These are phyloP conservation scores for Mycena galopus DNA, from an alignment of 768 basidiomycete species.

Conservation along the genomic window DNA sequence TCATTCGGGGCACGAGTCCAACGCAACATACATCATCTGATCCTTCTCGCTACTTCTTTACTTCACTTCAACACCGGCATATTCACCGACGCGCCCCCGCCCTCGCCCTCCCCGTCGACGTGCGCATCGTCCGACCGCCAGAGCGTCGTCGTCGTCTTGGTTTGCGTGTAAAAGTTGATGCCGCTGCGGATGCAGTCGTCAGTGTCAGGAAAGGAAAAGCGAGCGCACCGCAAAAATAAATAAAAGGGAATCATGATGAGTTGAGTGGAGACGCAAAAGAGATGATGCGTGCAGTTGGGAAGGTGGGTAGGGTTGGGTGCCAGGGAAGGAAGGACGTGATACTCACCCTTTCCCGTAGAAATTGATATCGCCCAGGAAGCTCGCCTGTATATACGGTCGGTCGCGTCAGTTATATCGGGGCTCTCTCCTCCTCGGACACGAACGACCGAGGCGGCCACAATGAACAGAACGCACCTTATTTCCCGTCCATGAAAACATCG, in stretches of 20 bases:
- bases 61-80: slow-evolving; percentile 70
- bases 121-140: slow-evolving; percentile 90
- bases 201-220: not conserved
- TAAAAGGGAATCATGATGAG: slow-evolving; percentile 3
- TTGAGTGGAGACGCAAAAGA: too few species aligned
- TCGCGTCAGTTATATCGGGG: too few species aligned
- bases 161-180: slow-evolving; percentile 95
- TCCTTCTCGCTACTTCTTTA: too few species aligned
- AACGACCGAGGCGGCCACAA: too few species aligned
- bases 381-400: slow-evolving; percentile 45
- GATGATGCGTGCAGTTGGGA: too few species aligned
- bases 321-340: too few species aligned
- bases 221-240: not conserved
- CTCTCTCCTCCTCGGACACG: too few species aligned
- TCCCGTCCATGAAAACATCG: slow-evolving; percentile 98
- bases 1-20: too few species aligned
- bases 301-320: too few species aligned
- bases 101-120: slow-evolving; percentile 69
- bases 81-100: slow-evolving; percentile 82
- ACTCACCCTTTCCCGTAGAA: slow-evolving; percentile 90
- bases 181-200: too few species aligned
- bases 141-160: slow-evolving; percentile 95
- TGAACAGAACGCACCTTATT: slow-evolving; percentile 70
- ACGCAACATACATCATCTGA: too few species aligned
- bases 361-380: slow-evolving; percentile 88